These are phyloP conservation scores for Dictyostelium intermedium DNA, from an alignment of 78 protist genomes.

Conservation along the genomic window DNA sequence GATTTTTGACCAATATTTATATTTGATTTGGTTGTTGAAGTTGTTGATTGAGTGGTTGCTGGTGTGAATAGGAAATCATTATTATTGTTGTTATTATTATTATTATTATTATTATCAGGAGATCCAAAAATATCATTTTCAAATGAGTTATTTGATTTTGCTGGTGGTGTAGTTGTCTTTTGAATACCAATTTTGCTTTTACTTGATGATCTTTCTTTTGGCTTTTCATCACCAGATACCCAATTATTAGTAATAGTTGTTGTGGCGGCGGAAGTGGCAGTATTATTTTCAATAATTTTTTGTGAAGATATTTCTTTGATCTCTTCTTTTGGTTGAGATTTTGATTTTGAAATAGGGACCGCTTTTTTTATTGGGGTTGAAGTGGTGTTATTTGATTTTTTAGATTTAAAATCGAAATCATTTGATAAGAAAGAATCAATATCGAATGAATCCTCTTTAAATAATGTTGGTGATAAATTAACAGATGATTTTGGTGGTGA, in stretches of 20 bases:
- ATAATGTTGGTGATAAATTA: background rate
- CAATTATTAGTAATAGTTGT: background rate
- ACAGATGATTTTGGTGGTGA: background rate
- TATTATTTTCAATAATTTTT: background rate
- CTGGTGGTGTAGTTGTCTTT: background rate
- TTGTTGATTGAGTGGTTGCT: background rate
- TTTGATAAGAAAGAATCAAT: background rate
- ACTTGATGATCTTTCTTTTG: background rate
- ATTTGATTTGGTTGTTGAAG: background rate
- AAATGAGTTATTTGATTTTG: background rate
- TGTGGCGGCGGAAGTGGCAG: too few species aligned
- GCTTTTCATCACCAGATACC: background rate
- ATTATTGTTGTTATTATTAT: background rate
- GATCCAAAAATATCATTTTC: slow-evolving; percentile 8
- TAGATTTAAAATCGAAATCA: slow-evolving; percentile 11
- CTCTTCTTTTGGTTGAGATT: background rate
- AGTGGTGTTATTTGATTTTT: background rate
- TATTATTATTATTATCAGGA: background rate
- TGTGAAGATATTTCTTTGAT: background rate
- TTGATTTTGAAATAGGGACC: background rate
- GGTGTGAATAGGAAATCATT: background rate
- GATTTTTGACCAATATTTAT: background rate
- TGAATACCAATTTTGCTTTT: background rate
- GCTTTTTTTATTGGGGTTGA: background rate
- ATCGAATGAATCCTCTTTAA: background rate